Evolutionary conservation across 2,329 filamentous ascomycete species (phyloP).

Genomic region (Penicillium sp.): DNA sequence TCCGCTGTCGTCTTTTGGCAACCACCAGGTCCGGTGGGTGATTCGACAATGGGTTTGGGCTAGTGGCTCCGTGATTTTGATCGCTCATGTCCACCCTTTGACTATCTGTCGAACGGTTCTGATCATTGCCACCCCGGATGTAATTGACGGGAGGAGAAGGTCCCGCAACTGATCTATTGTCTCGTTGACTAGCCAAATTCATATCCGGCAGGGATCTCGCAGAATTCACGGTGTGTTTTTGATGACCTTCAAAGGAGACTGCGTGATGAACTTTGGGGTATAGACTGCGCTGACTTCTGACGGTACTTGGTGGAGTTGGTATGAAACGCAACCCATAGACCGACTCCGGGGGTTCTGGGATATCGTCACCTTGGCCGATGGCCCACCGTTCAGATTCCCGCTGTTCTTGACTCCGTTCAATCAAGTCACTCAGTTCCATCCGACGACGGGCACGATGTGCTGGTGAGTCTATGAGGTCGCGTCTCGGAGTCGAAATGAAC

Average conservation of each 20-base stretch:
- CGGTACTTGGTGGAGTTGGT: conserved; percentile 25
- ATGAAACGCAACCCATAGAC: conserved; percentile 27
- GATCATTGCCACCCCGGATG: conserved; percentile 3
- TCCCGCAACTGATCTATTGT: background rate
- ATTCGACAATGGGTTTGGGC: conserved; percentile 28
- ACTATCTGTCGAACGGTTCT: conserved; percentile 19
- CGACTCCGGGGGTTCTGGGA: conserved; percentile 12
- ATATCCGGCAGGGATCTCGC: conserved; percentile 24
- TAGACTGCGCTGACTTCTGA: conserved; percentile 9
- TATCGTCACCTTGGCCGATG: background rate
- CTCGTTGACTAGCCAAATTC: conserved; percentile 6
- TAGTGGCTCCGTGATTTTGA: conserved; percentile 12
- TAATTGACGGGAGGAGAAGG: conserved; percentile 5
- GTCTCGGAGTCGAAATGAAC: conserved; percentile 44
- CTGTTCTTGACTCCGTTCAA: conserved; percentile 31
- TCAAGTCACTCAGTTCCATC: conserved; percentile 29
- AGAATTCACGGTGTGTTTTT: conserved; percentile 2
- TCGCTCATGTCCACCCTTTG: conserved; percentile 18
- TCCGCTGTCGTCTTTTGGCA: conserved; percentile 33
- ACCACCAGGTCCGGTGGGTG: conserved; percentile 29
- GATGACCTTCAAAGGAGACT: background rate
- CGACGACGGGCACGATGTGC: conserved; percentile 14
- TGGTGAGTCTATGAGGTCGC: conserved; percentile 22
- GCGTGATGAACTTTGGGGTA: background rate
- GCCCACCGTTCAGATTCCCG: conserved; percentile 23